Conservation (phyloP, 768 basidiomycete species). For the Dioszegia crocea region DNA sequence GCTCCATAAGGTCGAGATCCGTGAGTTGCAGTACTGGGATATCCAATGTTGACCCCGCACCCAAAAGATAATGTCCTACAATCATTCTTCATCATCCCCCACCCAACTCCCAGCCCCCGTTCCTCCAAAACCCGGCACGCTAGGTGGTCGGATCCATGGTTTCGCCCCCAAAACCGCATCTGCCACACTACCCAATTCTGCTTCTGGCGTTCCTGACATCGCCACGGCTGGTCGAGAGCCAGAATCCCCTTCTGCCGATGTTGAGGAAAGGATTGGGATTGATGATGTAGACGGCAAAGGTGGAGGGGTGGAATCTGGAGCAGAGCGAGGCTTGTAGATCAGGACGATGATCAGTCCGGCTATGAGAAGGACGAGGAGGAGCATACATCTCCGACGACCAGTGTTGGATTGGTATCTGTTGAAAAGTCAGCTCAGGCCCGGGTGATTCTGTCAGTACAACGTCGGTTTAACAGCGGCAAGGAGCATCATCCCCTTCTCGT, state of each 20-base stretch:
- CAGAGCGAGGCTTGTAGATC: slow-evolving; percentile 77
- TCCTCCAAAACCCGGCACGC: background rate
- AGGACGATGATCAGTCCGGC: slow-evolving; percentile 79
- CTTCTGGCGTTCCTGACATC: background rate
- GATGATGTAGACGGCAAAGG: background rate
- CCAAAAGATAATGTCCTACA: no score
- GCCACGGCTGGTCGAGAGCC: background rate
- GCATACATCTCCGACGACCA: slow-evolving; percentile 86
- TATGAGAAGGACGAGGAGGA: slow-evolving; percentile 83
- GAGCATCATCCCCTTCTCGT: no score
- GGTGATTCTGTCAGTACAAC: no score
- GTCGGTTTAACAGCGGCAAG: no score
- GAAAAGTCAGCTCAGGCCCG: background rate
- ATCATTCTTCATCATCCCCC: background rate
- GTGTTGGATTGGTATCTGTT: slow-evolving; percentile 90
- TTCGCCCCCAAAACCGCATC: background rate
- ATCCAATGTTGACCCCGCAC: no score
- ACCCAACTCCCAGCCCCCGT: background rate
- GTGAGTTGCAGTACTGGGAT: no score
- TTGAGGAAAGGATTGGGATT: background rate
- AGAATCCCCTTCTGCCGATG: background rate
- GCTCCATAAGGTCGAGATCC: no score
- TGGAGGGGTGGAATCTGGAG: slow-evolving; percentile 2
- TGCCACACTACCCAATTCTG: background rate
- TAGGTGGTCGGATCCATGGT: slow-evolving; percentile 5